Base-by-base conservation (phyloP, 2,329 filamentous ascomycete genomes). In the Monosporascus sp. region DNA sequence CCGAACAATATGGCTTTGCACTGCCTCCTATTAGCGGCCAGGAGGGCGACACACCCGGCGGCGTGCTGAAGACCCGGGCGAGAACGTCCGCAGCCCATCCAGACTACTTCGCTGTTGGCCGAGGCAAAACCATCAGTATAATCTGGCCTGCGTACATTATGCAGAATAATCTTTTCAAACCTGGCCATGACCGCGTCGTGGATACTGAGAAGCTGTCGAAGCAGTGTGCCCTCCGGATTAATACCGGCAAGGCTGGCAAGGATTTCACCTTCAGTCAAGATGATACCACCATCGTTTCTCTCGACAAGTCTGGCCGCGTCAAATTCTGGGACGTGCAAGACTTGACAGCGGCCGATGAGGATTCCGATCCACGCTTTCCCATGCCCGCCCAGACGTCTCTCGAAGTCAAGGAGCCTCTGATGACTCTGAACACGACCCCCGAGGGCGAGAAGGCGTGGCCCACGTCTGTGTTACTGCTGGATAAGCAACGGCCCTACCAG, bases 251-350 rank as follows among this genome's bases (percentile, higher is more conserved):
- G 77, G 93, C 94, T 60, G 94, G 92, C 58, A 99, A 99, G 72
- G 94, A 99, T 70, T 99, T 99, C 69, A 88, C 87, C 47, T 99
- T 99, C 74, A 97, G 93, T 71, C 92, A 96, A 70, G 94, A 99
- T 70, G 94, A 99, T 70, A 89, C 88, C 2, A 86, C 93, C 41
- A 90, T 99, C 62, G 92, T 95, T 47, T 97, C 93, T 48, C 83
- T 99, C 50, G 95, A 99, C 71, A 99, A 99, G 76, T 93, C 91
- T 55, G 95, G 94, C 48, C 87, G 90, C 57, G 87, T 97, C 74
- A 94, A 96, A 72, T 97, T 99, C 77, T 99, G 94, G 95, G 94
- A 99, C 70, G 90, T 97, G 60, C 89, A 89, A 55, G 84, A 89
- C 56, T 79, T 97, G 52, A 87, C 79, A 2, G 75, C 79, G 18